Base-by-base conservation (phyloP, 495 filamentous ascomycete species). In the Parmelia sp. region DNA sequence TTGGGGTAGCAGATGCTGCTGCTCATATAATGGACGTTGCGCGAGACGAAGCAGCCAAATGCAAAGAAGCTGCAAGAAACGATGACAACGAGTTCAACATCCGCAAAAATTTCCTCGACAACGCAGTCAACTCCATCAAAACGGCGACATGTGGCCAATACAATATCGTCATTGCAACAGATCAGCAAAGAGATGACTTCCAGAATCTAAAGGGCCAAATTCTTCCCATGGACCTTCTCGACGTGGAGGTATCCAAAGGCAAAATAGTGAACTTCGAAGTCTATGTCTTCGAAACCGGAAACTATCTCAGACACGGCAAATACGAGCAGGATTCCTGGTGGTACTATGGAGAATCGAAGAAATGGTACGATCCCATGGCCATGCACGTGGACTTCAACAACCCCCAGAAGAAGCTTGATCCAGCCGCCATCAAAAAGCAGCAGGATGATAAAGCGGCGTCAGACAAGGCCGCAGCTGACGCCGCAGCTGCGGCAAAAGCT, bases 321-420 rank as follows among this genome's bases (percentile, higher is more conserved):
- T 66, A 49, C 36, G 65, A 66, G 45, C 60, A 61, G 40, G 33
- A 66, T 29, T 47, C n/a, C 55, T 66, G 65, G 60, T 66, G 65
- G 60, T 66, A 51, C 21, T 66, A 25, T 42, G 65, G 65, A 10
- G 40, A 64, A 21, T 40, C 6, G 1, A 67, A 67, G 36, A 44
- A 49, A 44, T 67, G 65, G 65, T 47, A 45, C 9, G 61, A 67
- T 25, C 61, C 61, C n/a, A 31, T 35, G 29, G 65, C 65, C 36
- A 59, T 67, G 61, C 65, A 67, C 45, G 65, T 67, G n/a, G 59
- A 67, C 23, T 67, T 67, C 39, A 47, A 60, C 42, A 56, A 51
- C n/a, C 42, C 65, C 15, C 65, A 64, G 44, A 25, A 33, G 44
- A 67, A 67, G 21, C 42, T 67, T 9, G 61, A 64, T 45, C 37